These are phyloP conservation scores for Aureobasidium sp. DNA, from an alignment of 2,329 filamentous ascomycete genomes.

Conservation along the genomic window DNA sequence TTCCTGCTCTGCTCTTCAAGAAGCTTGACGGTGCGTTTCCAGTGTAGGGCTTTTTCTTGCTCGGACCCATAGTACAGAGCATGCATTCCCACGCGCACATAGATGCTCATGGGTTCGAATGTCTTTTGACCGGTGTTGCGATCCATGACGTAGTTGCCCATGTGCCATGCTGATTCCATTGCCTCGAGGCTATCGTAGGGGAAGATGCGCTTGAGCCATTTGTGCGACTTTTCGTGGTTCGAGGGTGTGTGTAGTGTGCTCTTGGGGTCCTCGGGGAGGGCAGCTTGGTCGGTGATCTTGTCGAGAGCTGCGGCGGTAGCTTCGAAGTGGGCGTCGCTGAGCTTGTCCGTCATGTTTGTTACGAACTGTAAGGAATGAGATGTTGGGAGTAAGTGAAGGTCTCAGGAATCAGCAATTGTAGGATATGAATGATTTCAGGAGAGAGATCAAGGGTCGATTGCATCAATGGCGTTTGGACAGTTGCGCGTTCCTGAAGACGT, in stretches of 20 bases:
- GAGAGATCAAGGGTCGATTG: background rate
- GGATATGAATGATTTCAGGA: background rate
- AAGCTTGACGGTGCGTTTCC: slow-evolving; percentile 25
- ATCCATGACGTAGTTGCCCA: slow-evolving; percentile 38
- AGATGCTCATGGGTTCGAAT: slow-evolving; percentile 36
- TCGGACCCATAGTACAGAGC: slow-evolving; percentile 34
- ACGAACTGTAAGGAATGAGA: background rate
- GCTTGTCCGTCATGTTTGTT: slow-evolving; percentile 9
- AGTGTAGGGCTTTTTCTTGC: slow-evolving; percentile 32
- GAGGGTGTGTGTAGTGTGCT: slow-evolving; percentile 20
- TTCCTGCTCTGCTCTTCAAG: slow-evolving; percentile 31
- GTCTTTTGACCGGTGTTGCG: slow-evolving; percentile 31
- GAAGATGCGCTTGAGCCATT: slow-evolving; percentile 15
- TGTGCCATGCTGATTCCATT: slow-evolving; percentile 29
- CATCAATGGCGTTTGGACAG: background rate
- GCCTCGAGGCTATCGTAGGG: slow-evolving; percentile 22
- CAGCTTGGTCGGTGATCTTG: slow-evolving; percentile 20
- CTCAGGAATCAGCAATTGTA: background rate
- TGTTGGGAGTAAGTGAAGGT: background rate
- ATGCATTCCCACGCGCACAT: slow-evolving; percentile 36
- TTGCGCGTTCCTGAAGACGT: background rate
- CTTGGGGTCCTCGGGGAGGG: slow-evolving; percentile 20
- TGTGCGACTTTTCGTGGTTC: slow-evolving; percentile 15
- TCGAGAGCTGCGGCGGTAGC: slow-evolving; percentile 19
- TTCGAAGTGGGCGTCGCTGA: slow-evolving; percentile 19